Evolutionary conservation across 2,329 filamentous ascomycete species (phyloP).

Genomic region (Aspergillus sp.): DNA sequence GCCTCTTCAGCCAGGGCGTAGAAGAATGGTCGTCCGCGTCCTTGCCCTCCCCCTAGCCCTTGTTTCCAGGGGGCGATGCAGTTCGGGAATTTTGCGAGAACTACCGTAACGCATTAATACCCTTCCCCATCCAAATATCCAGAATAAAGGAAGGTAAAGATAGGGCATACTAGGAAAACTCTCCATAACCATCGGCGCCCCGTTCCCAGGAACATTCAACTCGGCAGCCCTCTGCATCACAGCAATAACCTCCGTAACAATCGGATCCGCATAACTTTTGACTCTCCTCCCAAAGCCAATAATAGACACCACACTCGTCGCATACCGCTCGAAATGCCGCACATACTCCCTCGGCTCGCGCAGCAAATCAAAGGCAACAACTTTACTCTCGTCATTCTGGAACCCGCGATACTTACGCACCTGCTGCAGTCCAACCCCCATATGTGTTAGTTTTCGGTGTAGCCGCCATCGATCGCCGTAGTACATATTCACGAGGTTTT

Average conservation of each 20-base stretch:
- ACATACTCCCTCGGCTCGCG: background rate
- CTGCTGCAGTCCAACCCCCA: background rate
- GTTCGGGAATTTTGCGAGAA: background rate
- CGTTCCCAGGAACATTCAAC: background rate
- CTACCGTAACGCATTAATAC: background rate
- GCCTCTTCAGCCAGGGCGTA: background rate
- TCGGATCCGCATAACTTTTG: background rate
- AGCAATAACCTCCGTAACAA: background rate
- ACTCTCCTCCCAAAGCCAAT: background rate
- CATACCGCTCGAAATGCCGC: background rate
- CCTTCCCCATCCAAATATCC: background rate
- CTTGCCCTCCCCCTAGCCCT: background rate
- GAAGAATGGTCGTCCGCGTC: background rate
- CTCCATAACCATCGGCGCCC: background rate
- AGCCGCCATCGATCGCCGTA: background rate
- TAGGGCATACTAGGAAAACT: background rate
- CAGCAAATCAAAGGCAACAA: background rate
- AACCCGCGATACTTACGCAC: background rate
- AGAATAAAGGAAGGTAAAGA: background rate
- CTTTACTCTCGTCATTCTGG: background rate
- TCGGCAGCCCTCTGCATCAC: background rate
- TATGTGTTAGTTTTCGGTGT: background rate
- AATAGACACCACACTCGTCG: background rate
- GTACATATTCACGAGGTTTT: background rate
- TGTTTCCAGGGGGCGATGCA: background rate